A percentile compares a stretch with the other conserved stretches of the same genome.
Conservation (phyloP, 768 basidiomycete species). For the Boletellus sp. region DNA sequence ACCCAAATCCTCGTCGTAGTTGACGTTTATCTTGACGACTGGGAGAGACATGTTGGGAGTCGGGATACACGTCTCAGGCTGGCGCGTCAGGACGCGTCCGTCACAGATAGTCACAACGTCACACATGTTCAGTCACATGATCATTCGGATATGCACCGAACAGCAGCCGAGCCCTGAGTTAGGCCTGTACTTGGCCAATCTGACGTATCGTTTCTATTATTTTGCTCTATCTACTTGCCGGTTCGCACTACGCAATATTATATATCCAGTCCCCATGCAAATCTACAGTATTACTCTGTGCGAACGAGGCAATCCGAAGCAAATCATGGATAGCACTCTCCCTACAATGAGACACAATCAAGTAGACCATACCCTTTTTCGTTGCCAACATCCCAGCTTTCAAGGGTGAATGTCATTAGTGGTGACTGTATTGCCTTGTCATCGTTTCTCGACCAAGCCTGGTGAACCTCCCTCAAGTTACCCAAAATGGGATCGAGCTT, state of each 20-base stretch:
- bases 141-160: too few relatives aligned
- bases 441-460: slow-evolving; percentile 23
- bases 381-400: slow-evolving; percentile 26
- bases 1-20: slow-evolving; percentile 76
- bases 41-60: slow-evolving; percentile 58
- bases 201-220: not conserved
- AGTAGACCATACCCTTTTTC: slow-evolving; percentile 25
- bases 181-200: too few relatives aligned
- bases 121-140: slow-evolving; percentile 17
- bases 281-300: too few relatives aligned
- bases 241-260: too few relatives aligned
- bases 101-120: slow-evolving; percentile 24
- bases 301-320: too few relatives aligned
- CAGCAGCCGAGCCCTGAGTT: too few relatives aligned
- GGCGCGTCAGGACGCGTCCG: slow-evolving; percentile 27
- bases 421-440: slow-evolving; percentile 23
- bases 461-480: slow-evolving; percentile 42
- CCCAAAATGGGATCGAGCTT: slow-evolving; percentile 47
- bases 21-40: slow-evolving; percentile 54
- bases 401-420: slow-evolving; percentile 24
- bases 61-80: slow-evolving; percentile 1
- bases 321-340: not conserved
- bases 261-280: too few relatives aligned
- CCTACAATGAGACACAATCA: slow-evolving; percentile 5
- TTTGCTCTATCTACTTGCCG: not conserved